Percentiles rank a stretch among this genome's conserved stretches.
These are phyloP conservation scores for Stachybotrys chlorohalonatus DNA, from an alignment of 2,329 filamentous ascomycete species.

Conservation along the genomic window DNA sequence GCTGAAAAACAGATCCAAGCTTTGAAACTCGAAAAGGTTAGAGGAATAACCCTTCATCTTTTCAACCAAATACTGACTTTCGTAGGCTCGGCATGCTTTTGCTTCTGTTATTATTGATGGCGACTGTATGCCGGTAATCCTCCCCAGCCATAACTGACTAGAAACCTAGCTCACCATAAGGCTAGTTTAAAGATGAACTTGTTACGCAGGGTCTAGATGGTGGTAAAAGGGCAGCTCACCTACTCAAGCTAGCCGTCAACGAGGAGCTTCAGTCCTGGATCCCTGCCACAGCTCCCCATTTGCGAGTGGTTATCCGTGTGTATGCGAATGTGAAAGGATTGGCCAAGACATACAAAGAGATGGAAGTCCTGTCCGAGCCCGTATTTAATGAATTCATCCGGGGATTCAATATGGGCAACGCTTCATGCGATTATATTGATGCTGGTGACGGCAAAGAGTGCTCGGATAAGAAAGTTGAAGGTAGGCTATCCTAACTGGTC, in stretches of 20 bases:
- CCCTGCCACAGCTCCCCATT: constrained; percentile 9
- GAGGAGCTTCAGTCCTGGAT: constrained; percentile 11
- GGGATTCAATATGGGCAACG: constrained; percentile 29
- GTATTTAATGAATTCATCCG: constrained; percentile 24
- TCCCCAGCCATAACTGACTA: neutral
- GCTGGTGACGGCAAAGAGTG: constrained; percentile 33
- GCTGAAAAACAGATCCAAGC: neutral
- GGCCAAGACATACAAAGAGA: constrained; percentile 20
- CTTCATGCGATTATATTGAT: constrained; percentile 28
- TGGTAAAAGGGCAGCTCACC: constrained; percentile 17
- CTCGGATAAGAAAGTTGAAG: constrained; percentile 29
- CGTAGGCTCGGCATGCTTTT: constrained; percentile 14
- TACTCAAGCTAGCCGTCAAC: constrained; percentile 14
- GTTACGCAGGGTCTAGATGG: constrained; percentile 18
- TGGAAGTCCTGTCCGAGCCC: constrained; percentile 13
- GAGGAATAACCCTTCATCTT: neutral
- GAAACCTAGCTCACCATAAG: neutral
- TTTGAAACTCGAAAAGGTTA: neutral
- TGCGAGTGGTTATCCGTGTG: constrained; percentile 22
- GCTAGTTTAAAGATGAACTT: constrained; percentile 23
- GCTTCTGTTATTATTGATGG: constrained; percentile 27
- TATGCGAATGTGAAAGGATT: constrained; percentile 28
- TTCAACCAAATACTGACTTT: neutral
- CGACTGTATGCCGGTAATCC: constrained; percentile 26
- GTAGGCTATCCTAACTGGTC: constrained; percentile 10